Base-by-base conservation (phyloP, 2,329 filamentous ascomycete species). In the Xylariales sp. region DNA sequence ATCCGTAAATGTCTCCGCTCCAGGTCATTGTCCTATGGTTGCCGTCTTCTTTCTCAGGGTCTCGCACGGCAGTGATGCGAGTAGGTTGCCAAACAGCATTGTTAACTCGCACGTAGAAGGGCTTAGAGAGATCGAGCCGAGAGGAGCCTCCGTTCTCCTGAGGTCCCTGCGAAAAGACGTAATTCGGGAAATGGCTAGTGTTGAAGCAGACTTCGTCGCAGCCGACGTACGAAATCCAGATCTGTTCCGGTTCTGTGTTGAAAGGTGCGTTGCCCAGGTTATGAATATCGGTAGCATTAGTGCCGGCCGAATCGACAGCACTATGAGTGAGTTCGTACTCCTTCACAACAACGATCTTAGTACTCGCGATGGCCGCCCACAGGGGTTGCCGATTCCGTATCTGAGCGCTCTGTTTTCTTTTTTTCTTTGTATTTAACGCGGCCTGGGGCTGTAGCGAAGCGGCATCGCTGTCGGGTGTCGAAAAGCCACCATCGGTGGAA, bases 281-380 rank as follows among this genome's bases (percentile, higher is more conserved):
- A 65, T 88, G 82, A 58, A 84, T 81, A 56, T 88, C 84, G 57
- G 82, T 87, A 53, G 82, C 81, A 58, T 86, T 84, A 51, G 85
- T 82, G 55, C 84, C 84, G 22, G 78, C 80, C 38, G 82, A 84
- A 64, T 89, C 86, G 42, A 79, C 78, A 46, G 84, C 77, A 44
- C 83, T 81, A 60, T 86, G 82, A 51, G 86, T 91, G 60, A 94
- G 78, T 65, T 89, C 85, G 54, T 88, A 87, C 64, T 89, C 90
- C 68, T 95, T 93, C 58, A 94, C 83, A 66, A 95, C 88, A 54
- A 93, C 91, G 60, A 96, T 90, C 73, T 96, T 96, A 58, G 90
- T 95, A 67, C 88, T 95, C 38, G 90, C 90, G 53, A 96, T 78
- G 35, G 90, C 90, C 49, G 90, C 88, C 90, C 90, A 96, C 50